Evolutionary conservation across 768 basidiomycete species (phyloP), one percentile per base, ranked within the genome.

Genomic region (Leccinum boreale): DNA sequence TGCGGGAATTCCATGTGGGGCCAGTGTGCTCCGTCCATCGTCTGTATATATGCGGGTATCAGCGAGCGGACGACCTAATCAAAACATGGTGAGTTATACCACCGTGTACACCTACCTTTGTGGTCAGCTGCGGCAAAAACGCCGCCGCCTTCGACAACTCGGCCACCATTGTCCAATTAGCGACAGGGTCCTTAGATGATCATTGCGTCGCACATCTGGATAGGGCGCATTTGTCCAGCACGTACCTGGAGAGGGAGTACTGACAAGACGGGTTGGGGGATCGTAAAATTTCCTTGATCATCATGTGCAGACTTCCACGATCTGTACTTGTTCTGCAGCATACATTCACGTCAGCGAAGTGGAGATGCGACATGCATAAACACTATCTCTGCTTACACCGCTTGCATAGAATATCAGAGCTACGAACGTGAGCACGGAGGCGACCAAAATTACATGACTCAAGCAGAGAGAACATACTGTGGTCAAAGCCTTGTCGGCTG

Each of bases 321-420:
- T 11, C 58, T 68, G 3, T 68, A 66, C 28, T 67, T 73, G 62
- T 80, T 80, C 79, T 80, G 52, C 10, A 26, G 42, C 31, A 56
- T 51, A 52, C 21, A 50, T n/a, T 14, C 29, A 44, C 21, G 11
- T 67, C 19, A 56, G 23, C 35, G 4, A 29, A n/a, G 12, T 23
- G 15, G 26, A 33, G 15, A 14, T 4, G 17, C 17, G 35, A 28
- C 14, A 17, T 3, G 5, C 33, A 26, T 8, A n/a, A 44, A 15
- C 19, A 35, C 44, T 1, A 11, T 26, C 10, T 2, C 5, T 3
- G 58, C 72, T 47, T 60, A 84, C 86, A 57, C 80, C 77, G 15
- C 74, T 71, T 3, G 81, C 80, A 66, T 90, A 90, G 60, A 88
- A 89, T 60, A 86, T 78, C 8, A 90, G 66, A 17, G 85, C 88